Conservation (phyloP, 495 filamentous ascomycete species). For the Xylaria palmicola region DNA sequence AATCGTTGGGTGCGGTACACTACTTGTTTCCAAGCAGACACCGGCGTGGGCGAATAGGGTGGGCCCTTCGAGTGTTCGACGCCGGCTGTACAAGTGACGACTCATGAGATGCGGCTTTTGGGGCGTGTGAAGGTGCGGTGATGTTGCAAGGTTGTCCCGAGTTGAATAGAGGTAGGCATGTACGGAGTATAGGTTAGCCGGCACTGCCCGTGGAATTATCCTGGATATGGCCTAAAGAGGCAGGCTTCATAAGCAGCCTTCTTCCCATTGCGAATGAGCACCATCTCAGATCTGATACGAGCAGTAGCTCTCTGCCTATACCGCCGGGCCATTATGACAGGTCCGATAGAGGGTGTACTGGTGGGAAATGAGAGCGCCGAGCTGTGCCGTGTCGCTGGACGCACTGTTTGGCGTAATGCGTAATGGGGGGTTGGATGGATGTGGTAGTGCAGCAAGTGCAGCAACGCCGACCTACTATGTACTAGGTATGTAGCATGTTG, state of each 20-base stretch:
- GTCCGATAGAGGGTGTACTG: slow-evolving; percentile 7
- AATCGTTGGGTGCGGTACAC: neutral
- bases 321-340: slow-evolving; percentile 8
- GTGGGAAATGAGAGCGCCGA: neutral
- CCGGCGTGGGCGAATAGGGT: neutral
- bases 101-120: neutral
- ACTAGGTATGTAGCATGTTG: neutral
- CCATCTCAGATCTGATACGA: neutral
- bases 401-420: neutral
- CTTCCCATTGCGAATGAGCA: no score
- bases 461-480: neutral
- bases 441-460: slow-evolving; percentile 1
- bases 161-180: no score
- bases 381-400: neutral
- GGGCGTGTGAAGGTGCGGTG: neutral
- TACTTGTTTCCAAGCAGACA: neutral
- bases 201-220: neutral
- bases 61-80: neutral
- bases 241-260: neutral
- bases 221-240: neutral
- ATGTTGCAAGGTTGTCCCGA: no score
- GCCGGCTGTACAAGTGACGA: neutral
- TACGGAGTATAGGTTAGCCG: neutral
- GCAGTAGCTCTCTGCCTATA: neutral
- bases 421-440: neutral